Evolutionary conservation across 2,329 filamentous ascomycete genomes (phyloP), one percentile per base, ranked within the genome.

Genomic region (Arthrobotrys sinensis): DNA sequence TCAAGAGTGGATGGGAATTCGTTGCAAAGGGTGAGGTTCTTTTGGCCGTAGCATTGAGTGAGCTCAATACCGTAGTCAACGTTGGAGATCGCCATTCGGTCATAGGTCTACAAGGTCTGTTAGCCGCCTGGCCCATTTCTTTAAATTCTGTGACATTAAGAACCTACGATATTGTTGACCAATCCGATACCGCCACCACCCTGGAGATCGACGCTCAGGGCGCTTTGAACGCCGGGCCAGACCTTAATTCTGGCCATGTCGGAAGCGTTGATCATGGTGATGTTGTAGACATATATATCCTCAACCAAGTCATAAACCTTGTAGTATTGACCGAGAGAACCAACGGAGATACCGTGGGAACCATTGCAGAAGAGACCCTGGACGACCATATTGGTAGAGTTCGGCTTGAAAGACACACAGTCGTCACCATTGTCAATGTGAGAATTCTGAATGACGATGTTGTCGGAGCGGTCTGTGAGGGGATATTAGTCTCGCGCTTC

Each of bases 361-460:
- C 90, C 90, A 81, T 90, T 90, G 84, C 91, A 93, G 76, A 86
- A 84, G 3, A 93, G 84, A 77, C 90, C 90, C 82, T 92, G 90
- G 6, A 92, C 88, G 3, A 92, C 83, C 7, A 92, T 88, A 80
- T 91, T 87, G 52, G 90, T 92, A 80, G 88, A 90, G 83, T 92
- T 93, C 21, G 91, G 91, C 84, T 93, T 93, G 87, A 93, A 92
- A 0, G 90, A 90, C 11, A 93, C 89, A 77, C 91, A 93, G 82
- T 93, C 89, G 82, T 92, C 90, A 40, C 89, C 89, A 80, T 91
- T 91, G 82, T 88, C 86, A 80, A 90, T 88, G 28, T 88, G 83
- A 0, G 89, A 91, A 82, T 92, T 89, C 81, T 92, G 90, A 40
- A 92, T 91, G 0, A 90, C 88, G 40, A 92, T 86, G 62, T 88